Evolutionary conservation across 495 filamentous ascomycete species (phyloP).

Genomic region (Penicillium mononematosum): DNA sequence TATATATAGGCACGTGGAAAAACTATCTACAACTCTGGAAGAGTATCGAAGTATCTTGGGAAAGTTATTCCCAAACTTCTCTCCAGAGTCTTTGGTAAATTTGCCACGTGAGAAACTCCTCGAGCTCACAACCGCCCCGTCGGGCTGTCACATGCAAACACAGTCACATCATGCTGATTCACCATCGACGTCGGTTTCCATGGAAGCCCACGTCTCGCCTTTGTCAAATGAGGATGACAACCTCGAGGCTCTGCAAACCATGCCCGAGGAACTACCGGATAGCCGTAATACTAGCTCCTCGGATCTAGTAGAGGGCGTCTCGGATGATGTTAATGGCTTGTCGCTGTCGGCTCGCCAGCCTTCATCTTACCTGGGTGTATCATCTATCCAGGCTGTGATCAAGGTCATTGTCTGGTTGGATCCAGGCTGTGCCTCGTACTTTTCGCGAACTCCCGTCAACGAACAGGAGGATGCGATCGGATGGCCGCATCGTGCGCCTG

Average conservation of each 20-base stretch:
- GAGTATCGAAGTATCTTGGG: constrained; percentile 40
- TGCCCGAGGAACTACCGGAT: constrained; percentile 39
- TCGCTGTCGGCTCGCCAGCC: constrained; percentile 70
- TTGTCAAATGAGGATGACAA: constrained; percentile 42
- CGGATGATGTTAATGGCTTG: constrained; percentile 79
- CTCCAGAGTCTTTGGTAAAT: constrained; percentile 41
- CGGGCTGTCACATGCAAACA: constrained; percentile 10
- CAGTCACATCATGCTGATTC: constrained; percentile 36
- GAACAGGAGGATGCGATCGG: constrained; percentile 16
- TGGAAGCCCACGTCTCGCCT: constrained; percentile 44
- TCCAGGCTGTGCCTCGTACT: constrained; percentile 58
- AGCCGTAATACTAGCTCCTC: constrained; percentile 22
- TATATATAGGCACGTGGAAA: constrained; percentile 40
- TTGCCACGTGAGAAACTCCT: constrained; percentile 52
- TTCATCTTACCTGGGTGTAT: constrained; percentile 78
- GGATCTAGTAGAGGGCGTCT: constrained; percentile 63
- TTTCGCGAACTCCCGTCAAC: constrained; percentile 43
- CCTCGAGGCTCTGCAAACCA: constrained; percentile 42
- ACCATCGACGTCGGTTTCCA: constrained; percentile 37
- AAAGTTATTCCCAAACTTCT: constrained; percentile 38
- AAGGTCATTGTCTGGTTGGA: constrained; percentile 79
- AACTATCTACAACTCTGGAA: constrained; percentile 41
- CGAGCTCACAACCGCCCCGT: constrained; percentile 33
- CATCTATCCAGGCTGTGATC: constrained; percentile 75
- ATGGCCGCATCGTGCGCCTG: constrained; percentile 31